Evolutionary conservation across 2,329 filamentous ascomycete genomes (phyloP).

Genomic region (Colletotrichum ledebouriae): DNA sequence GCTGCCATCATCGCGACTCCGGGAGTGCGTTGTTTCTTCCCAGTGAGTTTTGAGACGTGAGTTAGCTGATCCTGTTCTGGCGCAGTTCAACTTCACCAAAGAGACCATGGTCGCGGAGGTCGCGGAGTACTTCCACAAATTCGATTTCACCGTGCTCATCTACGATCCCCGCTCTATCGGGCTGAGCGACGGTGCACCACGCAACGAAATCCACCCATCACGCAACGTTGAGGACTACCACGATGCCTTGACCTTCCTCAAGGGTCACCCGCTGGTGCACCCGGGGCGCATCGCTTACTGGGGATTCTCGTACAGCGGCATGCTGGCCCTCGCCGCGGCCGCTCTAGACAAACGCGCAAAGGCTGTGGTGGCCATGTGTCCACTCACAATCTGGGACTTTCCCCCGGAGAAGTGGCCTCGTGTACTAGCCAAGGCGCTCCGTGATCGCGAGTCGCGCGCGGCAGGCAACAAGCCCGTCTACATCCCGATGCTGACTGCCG

Average conservation of each 20-base stretch:
- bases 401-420: constrained; percentile 5
- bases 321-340: constrained; percentile 43
- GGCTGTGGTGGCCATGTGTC: constrained; percentile 42
- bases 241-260: constrained; percentile 60
- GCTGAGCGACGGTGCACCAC: constrained; percentile 53
- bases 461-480: constrained; percentile 54
- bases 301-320: constrained; percentile 50
- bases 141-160: constrained; percentile 51
- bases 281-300: constrained; percentile 46
- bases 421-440: constrained; percentile 49
- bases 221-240: constrained; percentile 48
- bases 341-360: not conserved
- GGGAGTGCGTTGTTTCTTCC: constrained; percentile 43
- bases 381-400: constrained; percentile 21
- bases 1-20: constrained; percentile 49
- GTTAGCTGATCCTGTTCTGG: not conserved
- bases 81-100: constrained; percentile 44
- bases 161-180: constrained; percentile 56
- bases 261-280: constrained; percentile 56
- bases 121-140: constrained; percentile 50
- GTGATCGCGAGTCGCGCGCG: constrained; percentile 56
- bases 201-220: constrained; percentile 54
- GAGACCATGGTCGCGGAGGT: constrained; percentile 52
- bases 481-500: constrained; percentile 52
- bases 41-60: too few relatives aligned